These are phyloP conservation scores for Ceratocystis lukuohia DNA, from an alignment of 2,329 filamentous ascomycete species.

Conservation along the genomic window DNA sequence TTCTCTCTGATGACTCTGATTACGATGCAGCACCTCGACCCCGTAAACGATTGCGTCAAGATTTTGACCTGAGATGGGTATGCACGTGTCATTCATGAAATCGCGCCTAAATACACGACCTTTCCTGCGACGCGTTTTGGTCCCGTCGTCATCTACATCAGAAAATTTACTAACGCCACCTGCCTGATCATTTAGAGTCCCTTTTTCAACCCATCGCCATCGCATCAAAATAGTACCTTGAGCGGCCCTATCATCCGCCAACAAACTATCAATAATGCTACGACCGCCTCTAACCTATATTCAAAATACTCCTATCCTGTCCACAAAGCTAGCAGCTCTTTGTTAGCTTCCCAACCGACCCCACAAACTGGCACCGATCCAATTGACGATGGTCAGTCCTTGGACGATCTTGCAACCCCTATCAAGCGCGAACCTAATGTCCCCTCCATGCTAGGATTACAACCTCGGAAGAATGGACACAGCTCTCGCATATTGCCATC, in stretches of 20 bases:
- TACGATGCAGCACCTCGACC: neutral
- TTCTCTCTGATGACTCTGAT: neutral
- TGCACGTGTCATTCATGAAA: neutral
- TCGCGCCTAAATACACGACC: neutral
- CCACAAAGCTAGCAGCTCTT: neutral
- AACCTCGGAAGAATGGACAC: neutral
- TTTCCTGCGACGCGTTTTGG: too few species aligned
- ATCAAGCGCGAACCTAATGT: neutral
- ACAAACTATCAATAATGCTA: neutral
- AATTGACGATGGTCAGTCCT: neutral
- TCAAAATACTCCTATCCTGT: neutral
- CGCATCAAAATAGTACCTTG: neutral
- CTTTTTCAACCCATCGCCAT: neutral
- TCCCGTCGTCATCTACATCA: neutral
- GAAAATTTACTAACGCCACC: neutral
- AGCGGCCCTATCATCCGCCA: too few species aligned
- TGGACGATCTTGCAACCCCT: neutral
- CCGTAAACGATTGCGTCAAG: neutral
- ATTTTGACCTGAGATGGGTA: constrained; percentile 3
- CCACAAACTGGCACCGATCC: too few species aligned
- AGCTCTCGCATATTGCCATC: neutral
- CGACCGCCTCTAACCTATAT: neutral
- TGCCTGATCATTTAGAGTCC: neutral
- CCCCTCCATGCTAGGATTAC: neutral
- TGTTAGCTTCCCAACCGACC: neutral